A percentile compares a stretch with the other conserved stretches of the same genome.
These are phyloP conservation scores for Teunomyces tritomae DNA, from an alignment of 805 yeast species.

Conservation along the genomic window DNA sequence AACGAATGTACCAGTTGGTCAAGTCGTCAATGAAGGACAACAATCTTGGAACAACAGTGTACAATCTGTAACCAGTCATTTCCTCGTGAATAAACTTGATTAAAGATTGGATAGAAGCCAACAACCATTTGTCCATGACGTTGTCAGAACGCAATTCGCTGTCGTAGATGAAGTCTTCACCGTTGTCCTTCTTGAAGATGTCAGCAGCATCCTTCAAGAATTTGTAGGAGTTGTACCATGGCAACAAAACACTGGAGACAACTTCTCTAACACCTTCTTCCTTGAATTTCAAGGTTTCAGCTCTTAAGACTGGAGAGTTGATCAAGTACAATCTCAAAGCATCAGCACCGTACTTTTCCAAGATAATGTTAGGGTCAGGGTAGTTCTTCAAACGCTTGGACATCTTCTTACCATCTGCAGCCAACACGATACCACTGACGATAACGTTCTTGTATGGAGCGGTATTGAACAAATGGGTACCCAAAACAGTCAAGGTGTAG, in stretches of 20 bases:
- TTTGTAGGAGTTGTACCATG: conserved; percentile 98
- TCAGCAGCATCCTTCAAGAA: conserved; percentile 94
- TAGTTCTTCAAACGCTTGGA: conserved; percentile 96
- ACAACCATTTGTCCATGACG: conserved; percentile 96
- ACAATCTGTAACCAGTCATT: conserved; percentile 86
- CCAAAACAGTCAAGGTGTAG: conserved; percentile 92
- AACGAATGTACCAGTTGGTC: conserved; percentile 98
- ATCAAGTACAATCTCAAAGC: conserved; percentile 93
- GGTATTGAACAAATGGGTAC: conserved; percentile 87
- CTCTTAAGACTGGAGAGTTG: conserved; percentile 95
- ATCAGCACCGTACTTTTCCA: conserved; percentile 94
- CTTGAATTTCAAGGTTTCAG: conserved; percentile 93
- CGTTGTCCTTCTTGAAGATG: conserved; percentile 71
- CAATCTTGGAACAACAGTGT: conserved; percentile 93
- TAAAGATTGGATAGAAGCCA: conserved; percentile 94
- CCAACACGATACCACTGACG: conserved; percentile 94
- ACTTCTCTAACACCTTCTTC: conserved; percentile 99
- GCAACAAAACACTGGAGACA: conserved; percentile 89
- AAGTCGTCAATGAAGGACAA: conserved; percentile 86
- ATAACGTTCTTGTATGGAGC: conserved; percentile 95
- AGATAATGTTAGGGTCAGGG: conserved; percentile 86
- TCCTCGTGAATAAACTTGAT: conserved; percentile 82
- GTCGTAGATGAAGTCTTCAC: conserved; percentile 70
- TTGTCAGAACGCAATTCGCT: conserved; percentile 64
- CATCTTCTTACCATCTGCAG: conserved; percentile 99